Evolutionary conservation across 371 early-diverging fungal genomes (phyloP), one percentile per base, ranked within the genome.

Genomic region (Haplosporangium sp.): DNA sequence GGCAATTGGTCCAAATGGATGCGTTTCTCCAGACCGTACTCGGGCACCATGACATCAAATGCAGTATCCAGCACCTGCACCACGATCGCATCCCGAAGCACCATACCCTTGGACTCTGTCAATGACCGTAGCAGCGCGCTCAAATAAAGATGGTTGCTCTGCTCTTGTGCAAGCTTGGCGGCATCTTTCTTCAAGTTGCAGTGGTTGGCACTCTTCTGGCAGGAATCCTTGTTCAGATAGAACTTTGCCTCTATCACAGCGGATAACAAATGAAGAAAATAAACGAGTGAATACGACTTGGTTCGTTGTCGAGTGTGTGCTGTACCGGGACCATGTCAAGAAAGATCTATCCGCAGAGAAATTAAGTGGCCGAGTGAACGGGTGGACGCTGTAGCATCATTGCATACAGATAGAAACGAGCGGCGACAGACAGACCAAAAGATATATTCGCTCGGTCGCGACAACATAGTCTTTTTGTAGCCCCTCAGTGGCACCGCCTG

Each of bases 121-220:
- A 83, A 29, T 51, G 73, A 84, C 45, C 81, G 65, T 52, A 92
- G 83, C 56, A 92, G 92, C 42, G 85, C 88, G 53, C 87, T 86
- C 36, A 96, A 83, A 67, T 91, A 96, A 0, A 96, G 83, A 41
- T 90, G 86, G 52, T 85, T 86, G 52, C 91, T 91, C 46, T 91
- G 90, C 54, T 96, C 96, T 81, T 96, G 93, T 0, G 96, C 96
- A 60, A 88, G 88, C 73, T 93, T 92, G 50, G 95, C 87, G 0
- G 87, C 86, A 42, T 92, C 90, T 79, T 96, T 97, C 51, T 88
- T 86, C 37, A 86, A 81, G 61, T 96, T 96, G 84, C 96, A 96
- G 3, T 89, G 91, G 40, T 84, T 80, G 0, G 96, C 93, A 45
- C 89, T 86, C 36, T 80, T 77, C 13, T 84, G 79, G 52, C 87